Base-by-base conservation (phyloP, 352 stramenopile species). In the Ophiocytium majus region DNA sequence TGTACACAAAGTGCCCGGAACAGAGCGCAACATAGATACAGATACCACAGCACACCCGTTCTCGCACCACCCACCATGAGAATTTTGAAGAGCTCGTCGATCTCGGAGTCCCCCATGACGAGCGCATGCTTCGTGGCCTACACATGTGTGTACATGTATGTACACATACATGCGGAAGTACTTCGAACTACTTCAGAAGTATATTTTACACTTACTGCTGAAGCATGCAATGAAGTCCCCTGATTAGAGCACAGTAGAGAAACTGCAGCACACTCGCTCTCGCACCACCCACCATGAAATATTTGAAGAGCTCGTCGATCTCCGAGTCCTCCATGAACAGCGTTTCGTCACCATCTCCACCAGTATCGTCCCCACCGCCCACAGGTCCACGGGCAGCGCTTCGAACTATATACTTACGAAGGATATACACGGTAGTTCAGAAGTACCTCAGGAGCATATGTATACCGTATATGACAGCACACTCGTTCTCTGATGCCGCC, bases 81-180 rank as follows among this genome's bases (percentile, higher is more conserved):
- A 82, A 99, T 99, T 71, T 98, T 97, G 90, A 98, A 99, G 34
- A 99, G 91, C 88, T 99, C 95, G 89, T 99, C 97, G 89, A 99
- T 99, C 91, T 99, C 97, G 32, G 95, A 98, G 88, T 99, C 95
- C 19, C 95, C 95, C 5, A 90, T 92, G 88, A 97, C 95, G 0
- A 97, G 89, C 71, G 94, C 92, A 19, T 92, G 89, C 85, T 96
- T 96, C 0, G 92, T 96, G 0, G 94, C 91, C 92, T n/a, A n/a
- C n/a, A n/a, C n/a, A n/a, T n/a, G n/a, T n/a, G n/a, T n/a, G n/a
- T n/a, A n/a, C n/a, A n/a, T n/a, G n/a, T n/a, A n/a, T n/a, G n/a
- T n/a, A n/a, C n/a, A n/a, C n/a, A n/a, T n/a, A n/a, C n/a, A n/a
- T n/a, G n/a, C n/a, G n/a, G n/a, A n/a, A n/a, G n/a, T n/a, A n/a